Evolutionary conservation across 495 filamentous ascomycete species (phyloP), one percentile per base, ranked within the genome.

Genomic region (Tuber indicum): DNA sequence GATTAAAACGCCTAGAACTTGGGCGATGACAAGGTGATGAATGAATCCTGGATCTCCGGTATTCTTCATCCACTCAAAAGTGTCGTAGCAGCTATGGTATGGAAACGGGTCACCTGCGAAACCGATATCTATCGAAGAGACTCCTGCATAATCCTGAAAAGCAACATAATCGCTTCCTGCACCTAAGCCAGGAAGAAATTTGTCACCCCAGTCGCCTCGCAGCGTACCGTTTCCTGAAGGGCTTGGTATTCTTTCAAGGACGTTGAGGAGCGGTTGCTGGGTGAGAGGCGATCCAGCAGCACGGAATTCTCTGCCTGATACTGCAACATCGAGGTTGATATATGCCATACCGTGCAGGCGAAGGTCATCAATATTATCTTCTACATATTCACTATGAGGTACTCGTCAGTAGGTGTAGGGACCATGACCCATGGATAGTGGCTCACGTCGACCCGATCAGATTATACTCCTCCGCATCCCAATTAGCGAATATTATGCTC

Each of bases 391-490:
- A 36, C 81, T 83, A 62, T 43, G 12, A 19, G 44, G 26, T 43
- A 62, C 26, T n/a, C 4, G 73, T n/a, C 17, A 72, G 26, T 36
- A 41, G 45, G 41, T 70, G 42, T 26, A 71, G n/a, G 45, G 19
- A 10, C 36, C 26, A 69, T 23, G 16, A 32, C 44, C 14, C 62
- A 44, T n/a, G 66, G 26, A 66, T 12, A 19, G 58, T 1, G 43
- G 81, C 82, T 74, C 74, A 83, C 79, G 96, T 98, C 16, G 93
- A 96, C 21, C 96, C 96, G 74, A 98, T 94, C 47, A 95, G 84
- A 84, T 98, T 98, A 85, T 97, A 98, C 84, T 94, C 93, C 80
- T 91, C 91, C 44, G 87, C 96, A 83, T 99, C 96, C 96, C 96
- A 99, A 58, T 92, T 96, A 77, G 92, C 92, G 84, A 99, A 99